A percentile compares a stretch with the other conserved stretches of the same genome.
These are phyloP conservation scores for Penicillium vulpinum DNA, from an alignment of 2,329 filamentous ascomycete genomes.

Conservation along the genomic window DNA sequence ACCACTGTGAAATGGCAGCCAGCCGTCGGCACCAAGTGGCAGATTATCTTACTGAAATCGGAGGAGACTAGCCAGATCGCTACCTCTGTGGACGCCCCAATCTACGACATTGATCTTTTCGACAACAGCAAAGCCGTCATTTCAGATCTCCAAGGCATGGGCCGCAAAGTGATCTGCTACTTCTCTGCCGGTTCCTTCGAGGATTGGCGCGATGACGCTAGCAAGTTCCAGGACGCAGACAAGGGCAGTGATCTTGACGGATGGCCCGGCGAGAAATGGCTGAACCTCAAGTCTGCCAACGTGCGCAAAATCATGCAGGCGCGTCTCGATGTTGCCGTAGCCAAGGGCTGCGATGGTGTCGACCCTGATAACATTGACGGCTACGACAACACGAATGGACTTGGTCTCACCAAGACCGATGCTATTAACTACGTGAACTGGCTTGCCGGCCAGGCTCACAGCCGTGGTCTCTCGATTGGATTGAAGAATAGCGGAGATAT, in stretches of 20 bases:
- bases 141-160: conserved; percentile 49
- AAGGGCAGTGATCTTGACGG: conserved; percentile 60
- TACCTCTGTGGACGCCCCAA: conserved; percentile 51
- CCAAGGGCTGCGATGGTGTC: conserved; percentile 67
- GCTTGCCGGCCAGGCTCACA: conserved; percentile 56
- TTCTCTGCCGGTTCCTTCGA: conserved; percentile 73
- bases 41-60: conserved; percentile 59
- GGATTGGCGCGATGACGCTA: conserved; percentile 59
- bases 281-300: conserved; percentile 57
- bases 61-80: conserved; percentile 31
- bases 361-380: conserved; percentile 72
- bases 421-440: conserved; percentile 62
- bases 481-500: conserved; percentile 69
- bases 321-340: conserved; percentile 59
- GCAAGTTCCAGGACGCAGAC: conserved; percentile 56
- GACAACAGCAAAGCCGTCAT: conserved; percentile 52
- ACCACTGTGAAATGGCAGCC: conserved; percentile 53
- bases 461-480: conserved; percentile 60
- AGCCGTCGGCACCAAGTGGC: conserved; percentile 56
- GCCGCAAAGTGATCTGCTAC: conserved; percentile 70
- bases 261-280: conserved; percentile 68
- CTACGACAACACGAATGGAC: conserved; percentile 64
- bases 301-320: conserved; percentile 66
- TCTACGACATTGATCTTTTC: conserved; percentile 65
- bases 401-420: conserved; percentile 58